phyloP scores from a whole-genome alignment of 495 filamentous ascomycete genomes.

The Penicillium chermesinum region DNA sequence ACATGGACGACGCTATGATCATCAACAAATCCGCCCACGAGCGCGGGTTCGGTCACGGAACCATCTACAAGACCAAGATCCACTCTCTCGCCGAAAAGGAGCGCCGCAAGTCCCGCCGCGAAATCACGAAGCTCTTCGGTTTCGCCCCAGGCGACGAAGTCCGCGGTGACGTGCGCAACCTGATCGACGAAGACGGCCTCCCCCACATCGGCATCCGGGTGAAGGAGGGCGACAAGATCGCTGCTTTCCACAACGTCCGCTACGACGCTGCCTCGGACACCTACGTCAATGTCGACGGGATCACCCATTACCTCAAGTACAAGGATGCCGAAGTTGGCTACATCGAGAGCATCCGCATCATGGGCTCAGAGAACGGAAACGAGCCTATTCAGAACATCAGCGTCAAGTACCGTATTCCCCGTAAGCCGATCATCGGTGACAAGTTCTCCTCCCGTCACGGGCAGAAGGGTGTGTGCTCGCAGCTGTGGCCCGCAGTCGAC shows the following conservation, averaged over 20 bases:
- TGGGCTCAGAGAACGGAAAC: constrained; percentile 73
- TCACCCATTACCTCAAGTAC: constrained; percentile 82
- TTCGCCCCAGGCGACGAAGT: constrained; percentile 70
- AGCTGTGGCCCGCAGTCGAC: constrained; percentile 89
- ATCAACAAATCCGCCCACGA: constrained; percentile 97
- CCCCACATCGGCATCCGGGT: constrained; percentile 72
- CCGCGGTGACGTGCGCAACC: constrained; percentile 56
- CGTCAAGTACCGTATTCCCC: constrained; percentile 87
- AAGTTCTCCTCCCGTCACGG: constrained; percentile 57
- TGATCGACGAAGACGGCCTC: constrained; percentile 81
- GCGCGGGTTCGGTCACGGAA: constrained; percentile 93
- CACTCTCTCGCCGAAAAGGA: constrained; percentile 71
- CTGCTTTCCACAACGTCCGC: constrained; percentile 83
- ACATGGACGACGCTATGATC: constrained; percentile 99
- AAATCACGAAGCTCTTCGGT: constrained; percentile 72
- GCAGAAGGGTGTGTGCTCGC: constrained; percentile 73
- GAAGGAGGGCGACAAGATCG: constrained; percentile 74
- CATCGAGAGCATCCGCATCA: constrained; percentile 86
- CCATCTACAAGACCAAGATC: constrained; percentile 95
- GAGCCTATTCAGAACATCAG: constrained; percentile 81
- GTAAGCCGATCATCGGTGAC: constrained; percentile 83
- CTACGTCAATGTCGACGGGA: constrained; percentile 67
- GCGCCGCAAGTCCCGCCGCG: constrained; percentile 47
- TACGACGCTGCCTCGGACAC: constrained; percentile 58
- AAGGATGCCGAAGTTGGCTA: constrained; percentile 83